phyloP scores from a whole-genome alignment of 495 filamentous ascomycete species.

The Penicillium samsonianum region DNA sequence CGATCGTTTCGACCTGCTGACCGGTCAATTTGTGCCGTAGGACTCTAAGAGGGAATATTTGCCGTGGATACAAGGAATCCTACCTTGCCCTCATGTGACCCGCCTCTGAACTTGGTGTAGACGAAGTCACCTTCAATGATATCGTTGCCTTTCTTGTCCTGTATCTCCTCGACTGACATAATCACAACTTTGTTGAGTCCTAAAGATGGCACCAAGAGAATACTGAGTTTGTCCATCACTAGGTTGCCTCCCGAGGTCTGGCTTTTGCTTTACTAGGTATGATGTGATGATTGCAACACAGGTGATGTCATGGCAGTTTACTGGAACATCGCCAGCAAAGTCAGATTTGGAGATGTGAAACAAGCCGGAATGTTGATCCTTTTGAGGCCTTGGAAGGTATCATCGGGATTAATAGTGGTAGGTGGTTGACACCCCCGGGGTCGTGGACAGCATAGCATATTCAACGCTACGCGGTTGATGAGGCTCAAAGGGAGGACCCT shows the following conservation, averaged over 20 bases:
- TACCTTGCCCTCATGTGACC: constrained; percentile 27
- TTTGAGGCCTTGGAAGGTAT: background rate
- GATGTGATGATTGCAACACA: constrained; percentile 10
- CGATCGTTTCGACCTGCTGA: constrained; percentile 25
- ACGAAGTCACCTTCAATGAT: constrained; percentile 25
- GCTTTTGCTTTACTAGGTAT: background rate
- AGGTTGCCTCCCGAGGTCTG: background rate
- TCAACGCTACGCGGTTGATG: constrained; percentile 5
- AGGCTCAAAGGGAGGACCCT: constrained; percentile 7
- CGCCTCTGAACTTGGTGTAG: constrained; percentile 21
- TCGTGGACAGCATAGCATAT: background rate
- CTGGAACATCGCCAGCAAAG: background rate
- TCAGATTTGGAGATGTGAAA: background rate
- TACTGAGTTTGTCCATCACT: background rate
- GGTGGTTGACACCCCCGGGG: background rate
- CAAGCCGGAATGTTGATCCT: constrained; percentile 1
- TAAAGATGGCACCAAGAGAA: background rate
- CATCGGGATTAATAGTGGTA: background rate
- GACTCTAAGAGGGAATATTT: background rate
- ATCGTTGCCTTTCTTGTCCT: constrained; percentile 22
- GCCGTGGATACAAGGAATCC: constrained; percentile 7
- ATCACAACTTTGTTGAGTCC: constrained; percentile 2
- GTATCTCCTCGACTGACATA: constrained; percentile 13
- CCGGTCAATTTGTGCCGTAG: background rate
- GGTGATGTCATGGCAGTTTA: constrained; percentile 11